Percentiles rank a stretch among this genome's conserved stretches.
phyloP scores from a whole-genome alignment of 345 rosid genomes.

The Hirschfeldia incana region DNA sequence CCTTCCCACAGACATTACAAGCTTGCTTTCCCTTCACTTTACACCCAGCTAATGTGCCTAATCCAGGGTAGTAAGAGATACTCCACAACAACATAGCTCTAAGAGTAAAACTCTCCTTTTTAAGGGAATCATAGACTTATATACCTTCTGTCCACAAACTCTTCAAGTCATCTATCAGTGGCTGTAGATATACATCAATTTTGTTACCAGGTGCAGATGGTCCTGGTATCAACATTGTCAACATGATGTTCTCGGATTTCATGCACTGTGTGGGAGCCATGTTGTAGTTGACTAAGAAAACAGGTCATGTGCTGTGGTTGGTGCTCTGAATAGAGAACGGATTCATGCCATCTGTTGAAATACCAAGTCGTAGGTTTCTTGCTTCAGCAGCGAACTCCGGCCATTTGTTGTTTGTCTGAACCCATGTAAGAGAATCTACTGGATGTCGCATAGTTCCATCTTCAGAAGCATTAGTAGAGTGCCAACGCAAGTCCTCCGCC shows the following conservation, averaged over 20 bases:
- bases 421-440: too few species aligned
- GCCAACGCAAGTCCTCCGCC: too few species aligned
- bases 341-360: not conserved
- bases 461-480: too few species aligned
- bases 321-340: too few species aligned
- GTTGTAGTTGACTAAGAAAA: not conserved
- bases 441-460: too few species aligned
- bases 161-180: not conserved
- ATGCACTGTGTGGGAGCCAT: not conserved
- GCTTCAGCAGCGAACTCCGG: not conserved
- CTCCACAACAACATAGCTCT: too few species aligned
- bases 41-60: not conserved
- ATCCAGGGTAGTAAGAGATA: too few species aligned
- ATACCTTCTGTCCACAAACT: not conserved
- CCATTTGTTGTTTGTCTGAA: too few species aligned
- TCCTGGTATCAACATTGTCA: not conserved
- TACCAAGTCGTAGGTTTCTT: not conserved
- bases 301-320: not conserved
- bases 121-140: not conserved
- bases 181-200: not conserved
- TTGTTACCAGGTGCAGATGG: not conserved
- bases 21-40: not conserved
- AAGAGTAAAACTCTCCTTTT: too few species aligned
- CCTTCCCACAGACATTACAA: too few species aligned
- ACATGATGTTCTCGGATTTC: not conserved